Conservation (phyloP, 2,329 filamentous ascomycete genomes). For the Huntiella abstrusa region DNA sequence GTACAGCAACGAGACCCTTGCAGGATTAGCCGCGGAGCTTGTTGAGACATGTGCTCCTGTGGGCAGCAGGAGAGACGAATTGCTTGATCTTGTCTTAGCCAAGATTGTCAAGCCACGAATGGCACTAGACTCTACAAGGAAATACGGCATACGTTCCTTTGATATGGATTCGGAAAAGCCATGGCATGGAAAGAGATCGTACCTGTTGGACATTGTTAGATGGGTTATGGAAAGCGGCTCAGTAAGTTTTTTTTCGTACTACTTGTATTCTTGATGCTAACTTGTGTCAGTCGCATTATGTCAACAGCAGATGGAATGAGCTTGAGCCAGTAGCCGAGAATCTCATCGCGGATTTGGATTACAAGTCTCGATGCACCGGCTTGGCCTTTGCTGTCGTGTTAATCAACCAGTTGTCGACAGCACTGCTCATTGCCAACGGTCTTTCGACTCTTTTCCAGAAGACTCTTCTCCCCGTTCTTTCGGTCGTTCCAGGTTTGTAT, state of each 20-base stretch:
- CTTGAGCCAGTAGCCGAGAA: constrained; percentile 52
- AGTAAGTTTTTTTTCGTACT: constrained; percentile 1
- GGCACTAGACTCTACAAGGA: not conserved
- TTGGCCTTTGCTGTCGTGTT: constrained; percentile 35
- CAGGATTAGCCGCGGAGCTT: not conserved
- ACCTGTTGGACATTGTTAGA: constrained; percentile 5
- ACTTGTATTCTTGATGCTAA: not conserved
- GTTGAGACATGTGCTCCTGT: not conserved
- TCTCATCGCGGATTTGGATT: constrained; percentile 44
- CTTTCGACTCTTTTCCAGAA: constrained; percentile 51
- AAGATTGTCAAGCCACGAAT: constrained; percentile 3
- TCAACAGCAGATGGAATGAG: constrained; percentile 44
- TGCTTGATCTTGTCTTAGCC: constrained; percentile 3
- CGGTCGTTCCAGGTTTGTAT: constrained; percentile 59
- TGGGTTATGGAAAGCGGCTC: constrained; percentile 11
- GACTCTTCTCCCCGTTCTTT: constrained; percentile 50
- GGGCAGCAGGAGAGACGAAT: not conserved
- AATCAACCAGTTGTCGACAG: constrained; percentile 31
- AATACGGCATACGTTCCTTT: not conserved
- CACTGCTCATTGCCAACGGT: constrained; percentile 40
- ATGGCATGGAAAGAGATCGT: constrained; percentile 5
- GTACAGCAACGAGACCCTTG: not conserved
- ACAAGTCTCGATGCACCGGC: constrained; percentile 33
- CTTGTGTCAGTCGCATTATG: constrained; percentile 19
- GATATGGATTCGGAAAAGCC: constrained; percentile 7